Percentiles rank a stretch among this genome's conserved stretches.
phyloP scores from a whole-genome alignment of 2,329 filamentous ascomycete genomes.

The Colletotrichum eremochloae region DNA sequence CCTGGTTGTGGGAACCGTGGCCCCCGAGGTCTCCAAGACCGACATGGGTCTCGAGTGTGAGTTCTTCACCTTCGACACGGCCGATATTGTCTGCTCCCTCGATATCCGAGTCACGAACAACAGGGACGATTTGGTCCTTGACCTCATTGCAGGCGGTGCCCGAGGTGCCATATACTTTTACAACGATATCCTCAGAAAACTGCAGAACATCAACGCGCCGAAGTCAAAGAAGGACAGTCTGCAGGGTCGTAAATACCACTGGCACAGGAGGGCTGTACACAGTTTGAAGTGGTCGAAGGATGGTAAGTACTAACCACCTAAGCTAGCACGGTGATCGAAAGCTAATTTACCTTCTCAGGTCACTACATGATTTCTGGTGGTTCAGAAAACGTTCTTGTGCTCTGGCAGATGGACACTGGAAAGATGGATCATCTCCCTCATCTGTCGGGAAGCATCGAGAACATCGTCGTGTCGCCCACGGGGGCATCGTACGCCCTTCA shows the following conservation, averaged over 20 bases:
- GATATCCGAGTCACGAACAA: slow-evolving; percentile 66
- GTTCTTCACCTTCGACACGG: slow-evolving; percentile 69
- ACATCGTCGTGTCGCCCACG: slow-evolving; percentile 82
- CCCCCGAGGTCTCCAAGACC: slow-evolving; percentile 48
- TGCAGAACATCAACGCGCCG: slow-evolving; percentile 59
- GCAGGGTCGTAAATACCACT: slow-evolving; percentile 80
- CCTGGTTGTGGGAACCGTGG: slow-evolving; percentile 71
- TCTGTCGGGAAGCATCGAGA: slow-evolving; percentile 86
- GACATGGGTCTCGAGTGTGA: slow-evolving; percentile 64
- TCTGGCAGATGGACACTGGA: slow-evolving; percentile 94
- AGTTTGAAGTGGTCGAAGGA: slow-evolving; percentile 93
- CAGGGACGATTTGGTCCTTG: slow-evolving; percentile 61
- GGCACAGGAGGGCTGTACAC: slow-evolving; percentile 89
- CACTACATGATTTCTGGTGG: slow-evolving; percentile 97
- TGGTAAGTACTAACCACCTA: slow-evolving; percentile 67
- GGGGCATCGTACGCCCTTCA: slow-evolving; percentile 88
- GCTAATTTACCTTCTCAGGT: slow-evolving; percentile 64
- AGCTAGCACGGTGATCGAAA: not conserved
- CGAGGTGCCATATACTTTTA: slow-evolving; percentile 87
- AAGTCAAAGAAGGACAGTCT: slow-evolving; percentile 61
- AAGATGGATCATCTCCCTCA: slow-evolving; percentile 90
- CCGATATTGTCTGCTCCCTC: slow-evolving; percentile 75
- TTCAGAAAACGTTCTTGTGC: slow-evolving; percentile 86
- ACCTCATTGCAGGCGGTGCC: slow-evolving; percentile 82
- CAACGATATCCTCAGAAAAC: slow-evolving; percentile 75